A percentile compares a stretch with the other conserved stretches of the same genome.
phyloP scores from a whole-genome alignment of 129 eudicot species.

The Escallonia rubra region DNA sequence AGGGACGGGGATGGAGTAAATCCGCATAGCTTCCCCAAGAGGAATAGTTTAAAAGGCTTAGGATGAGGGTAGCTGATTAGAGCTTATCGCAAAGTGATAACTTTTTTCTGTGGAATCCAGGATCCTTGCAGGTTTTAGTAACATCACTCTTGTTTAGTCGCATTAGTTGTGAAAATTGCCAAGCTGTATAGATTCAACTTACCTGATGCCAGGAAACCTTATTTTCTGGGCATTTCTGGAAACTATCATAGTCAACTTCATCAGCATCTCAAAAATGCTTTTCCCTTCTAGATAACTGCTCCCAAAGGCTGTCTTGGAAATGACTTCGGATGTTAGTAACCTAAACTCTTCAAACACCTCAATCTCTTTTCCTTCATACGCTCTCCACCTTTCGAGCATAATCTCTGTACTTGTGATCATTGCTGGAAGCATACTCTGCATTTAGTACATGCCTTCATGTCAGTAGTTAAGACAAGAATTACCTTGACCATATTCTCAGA shows the following conservation, averaged over 20 bases:
- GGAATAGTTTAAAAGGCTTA: too few relatives aligned
- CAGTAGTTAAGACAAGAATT: too few relatives aligned
- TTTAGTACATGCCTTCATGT: background rate
- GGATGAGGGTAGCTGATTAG: too few relatives aligned
- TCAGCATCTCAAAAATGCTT: conserved; percentile 56
- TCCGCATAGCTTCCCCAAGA: background rate
- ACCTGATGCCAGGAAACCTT: conserved; percentile 53
- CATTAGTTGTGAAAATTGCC: too few relatives aligned
- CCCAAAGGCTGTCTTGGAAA: conserved; percentile 73
- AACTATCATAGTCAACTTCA: conserved; percentile 37
- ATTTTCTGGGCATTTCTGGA: conserved; percentile 46
- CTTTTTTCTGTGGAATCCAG: too few relatives aligned
- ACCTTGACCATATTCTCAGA: too few relatives aligned
- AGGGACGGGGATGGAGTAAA: background rate
- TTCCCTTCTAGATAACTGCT: conserved; percentile 70
- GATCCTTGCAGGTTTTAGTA: too few relatives aligned
- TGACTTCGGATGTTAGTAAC: conserved; percentile 52
- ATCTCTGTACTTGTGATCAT: conserved; percentile 42
- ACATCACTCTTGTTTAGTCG: too few relatives aligned
- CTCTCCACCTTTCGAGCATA: conserved; percentile 59
- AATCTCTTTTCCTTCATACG: conserved; percentile 46
- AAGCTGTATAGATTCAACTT: background rate
- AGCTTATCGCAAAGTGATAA: too few relatives aligned
- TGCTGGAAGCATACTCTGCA: conserved; percentile 57
- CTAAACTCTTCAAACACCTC: conserved; percentile 69